A percentile compares a stretch with the other conserved stretches of the same genome.
Conservation (phyloP, 2,329 filamentous ascomycete genomes). For the Venturia asperata region DNA sequence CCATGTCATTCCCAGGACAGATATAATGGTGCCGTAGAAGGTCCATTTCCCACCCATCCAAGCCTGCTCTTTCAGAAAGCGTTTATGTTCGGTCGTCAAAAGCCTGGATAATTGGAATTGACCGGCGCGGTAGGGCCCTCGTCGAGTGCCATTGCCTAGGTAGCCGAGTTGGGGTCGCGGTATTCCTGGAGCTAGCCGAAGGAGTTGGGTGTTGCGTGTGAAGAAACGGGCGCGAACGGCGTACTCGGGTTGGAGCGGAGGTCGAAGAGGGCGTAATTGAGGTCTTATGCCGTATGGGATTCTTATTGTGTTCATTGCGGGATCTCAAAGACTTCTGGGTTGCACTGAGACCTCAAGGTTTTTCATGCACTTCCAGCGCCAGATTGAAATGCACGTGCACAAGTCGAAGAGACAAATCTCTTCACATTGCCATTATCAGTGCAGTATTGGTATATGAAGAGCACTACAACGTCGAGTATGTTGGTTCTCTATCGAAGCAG, state of each 20-base stretch:
- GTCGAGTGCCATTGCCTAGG: slow-evolving; percentile 49
- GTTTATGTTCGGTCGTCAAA: slow-evolving; percentile 70
- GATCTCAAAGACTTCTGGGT: not conserved
- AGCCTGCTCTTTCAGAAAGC: slow-evolving; percentile 64
- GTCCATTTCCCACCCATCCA: slow-evolving; percentile 63
- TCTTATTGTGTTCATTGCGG: slow-evolving; percentile 5
- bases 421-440: too few relatives aligned
- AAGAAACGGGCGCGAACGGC: slow-evolving; percentile 43
- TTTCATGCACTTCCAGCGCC: not conserved
- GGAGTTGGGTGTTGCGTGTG: slow-evolving; percentile 49
- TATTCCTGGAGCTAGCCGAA: slow-evolving; percentile 41
- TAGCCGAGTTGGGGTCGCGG: slow-evolving; percentile 57
- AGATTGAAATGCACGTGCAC: not conserved
- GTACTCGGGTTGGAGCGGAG: slow-evolving; percentile 4
- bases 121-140: slow-evolving; percentile 22
- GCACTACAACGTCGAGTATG: too few relatives aligned
- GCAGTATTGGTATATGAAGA: too few relatives aligned
- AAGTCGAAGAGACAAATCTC: not conserved
- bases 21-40: slow-evolving; percentile 54
- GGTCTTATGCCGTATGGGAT: slow-evolving; percentile 12
- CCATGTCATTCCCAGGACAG: slow-evolving; percentile 47
- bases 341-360: not conserved
- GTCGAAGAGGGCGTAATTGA: slow-evolving; percentile 7
- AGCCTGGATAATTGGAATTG: slow-evolving; percentile 56
- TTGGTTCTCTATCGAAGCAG: too few relatives aligned